These are phyloP conservation scores for Chaetomium strumarium DNA, from an alignment of 2,329 filamentous ascomycete genomes.

Conservation along the genomic window DNA sequence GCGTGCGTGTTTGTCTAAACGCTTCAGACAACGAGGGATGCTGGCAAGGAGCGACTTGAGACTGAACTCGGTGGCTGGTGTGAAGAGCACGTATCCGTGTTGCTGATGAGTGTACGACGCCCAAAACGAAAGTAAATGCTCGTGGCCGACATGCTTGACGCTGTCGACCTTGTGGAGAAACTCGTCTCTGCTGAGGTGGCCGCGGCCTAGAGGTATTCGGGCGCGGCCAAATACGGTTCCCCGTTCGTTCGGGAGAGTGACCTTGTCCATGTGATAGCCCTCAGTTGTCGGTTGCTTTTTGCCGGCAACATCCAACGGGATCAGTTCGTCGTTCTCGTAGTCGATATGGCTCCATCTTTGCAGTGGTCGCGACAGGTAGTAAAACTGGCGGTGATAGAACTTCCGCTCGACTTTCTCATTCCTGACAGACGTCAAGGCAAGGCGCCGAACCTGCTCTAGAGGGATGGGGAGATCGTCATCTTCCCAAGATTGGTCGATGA, in stretches of 20 bases:
- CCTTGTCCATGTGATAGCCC: conserved; percentile 45
- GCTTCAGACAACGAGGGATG: conserved; percentile 56
- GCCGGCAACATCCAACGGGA: conserved; percentile 63
- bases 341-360: conserved; percentile 54
- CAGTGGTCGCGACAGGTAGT: conserved; percentile 61
- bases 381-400: conserved; percentile 66
- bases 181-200: conserved; percentile 43
- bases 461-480: conserved; percentile 68
- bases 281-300: conserved; percentile 39
- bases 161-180: conserved; percentile 57
- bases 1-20: conserved; percentile 53
- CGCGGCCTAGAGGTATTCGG: conserved; percentile 45
- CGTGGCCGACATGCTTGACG: conserved; percentile 55
- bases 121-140: conserved; percentile 66
- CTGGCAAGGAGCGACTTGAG: conserved; percentile 62
- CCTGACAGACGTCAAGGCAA: conserved; percentile 52
- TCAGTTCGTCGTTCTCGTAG: conserved; percentile 61
- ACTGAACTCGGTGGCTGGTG: conserved; percentile 59
- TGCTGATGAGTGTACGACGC: conserved; percentile 63
- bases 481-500: conserved; percentile 72
- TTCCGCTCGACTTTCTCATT: conserved; percentile 60
- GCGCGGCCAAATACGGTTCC: conserved; percentile 53
- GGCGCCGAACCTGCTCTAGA: conserved; percentile 57
- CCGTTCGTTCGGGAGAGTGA: conserved; percentile 57
- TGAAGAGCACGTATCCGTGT: conserved; percentile 59